Percentiles rank a stretch among this genome's conserved stretches.
Conservation (phyloP, 169 alveolate species). For the Toxoplasma gondii region DNA sequence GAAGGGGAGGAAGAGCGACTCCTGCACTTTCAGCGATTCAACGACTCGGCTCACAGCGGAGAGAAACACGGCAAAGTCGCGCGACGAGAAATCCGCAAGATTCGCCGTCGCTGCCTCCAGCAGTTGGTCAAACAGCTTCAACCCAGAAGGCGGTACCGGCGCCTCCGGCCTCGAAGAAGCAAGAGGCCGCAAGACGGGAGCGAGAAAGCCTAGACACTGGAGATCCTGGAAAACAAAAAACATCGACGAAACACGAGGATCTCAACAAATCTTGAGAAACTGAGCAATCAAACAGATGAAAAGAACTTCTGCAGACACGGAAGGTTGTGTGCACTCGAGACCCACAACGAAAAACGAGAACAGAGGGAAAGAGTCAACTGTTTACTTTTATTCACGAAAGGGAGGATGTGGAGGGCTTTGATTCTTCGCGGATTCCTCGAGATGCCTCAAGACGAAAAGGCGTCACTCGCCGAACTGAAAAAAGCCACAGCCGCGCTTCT, state of each 20-base stretch:
- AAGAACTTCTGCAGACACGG: background rate
- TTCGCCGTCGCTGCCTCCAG: slow-evolving; percentile 1
- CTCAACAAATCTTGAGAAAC: background rate
- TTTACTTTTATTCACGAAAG: too few species aligned
- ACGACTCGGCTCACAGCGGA: background rate
- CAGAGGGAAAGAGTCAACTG: too few species aligned
- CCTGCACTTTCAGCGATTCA: background rate
- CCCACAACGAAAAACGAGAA: background rate
- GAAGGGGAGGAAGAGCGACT: background rate
- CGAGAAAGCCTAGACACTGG: slow-evolving; percentile 4
- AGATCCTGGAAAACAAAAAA: background rate
- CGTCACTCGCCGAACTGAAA: too few species aligned
- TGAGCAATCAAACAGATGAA: background rate
- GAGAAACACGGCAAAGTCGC: slow-evolving; percentile 5
- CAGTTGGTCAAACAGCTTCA: background rate
- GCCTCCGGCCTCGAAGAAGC: background rate
- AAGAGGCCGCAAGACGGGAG: background rate
- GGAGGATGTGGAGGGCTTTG: too few species aligned
- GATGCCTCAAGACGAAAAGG: too few species aligned
- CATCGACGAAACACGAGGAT: background rate
- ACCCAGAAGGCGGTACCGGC: background rate
- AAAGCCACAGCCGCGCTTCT: background rate
- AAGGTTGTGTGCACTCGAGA: background rate
- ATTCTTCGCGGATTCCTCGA: too few species aligned
- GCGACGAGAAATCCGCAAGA: background rate